Evolutionary conservation across 768 basidiomycete genomes (phyloP).

Genomic region (Rhizopogon roseolus): DNA sequence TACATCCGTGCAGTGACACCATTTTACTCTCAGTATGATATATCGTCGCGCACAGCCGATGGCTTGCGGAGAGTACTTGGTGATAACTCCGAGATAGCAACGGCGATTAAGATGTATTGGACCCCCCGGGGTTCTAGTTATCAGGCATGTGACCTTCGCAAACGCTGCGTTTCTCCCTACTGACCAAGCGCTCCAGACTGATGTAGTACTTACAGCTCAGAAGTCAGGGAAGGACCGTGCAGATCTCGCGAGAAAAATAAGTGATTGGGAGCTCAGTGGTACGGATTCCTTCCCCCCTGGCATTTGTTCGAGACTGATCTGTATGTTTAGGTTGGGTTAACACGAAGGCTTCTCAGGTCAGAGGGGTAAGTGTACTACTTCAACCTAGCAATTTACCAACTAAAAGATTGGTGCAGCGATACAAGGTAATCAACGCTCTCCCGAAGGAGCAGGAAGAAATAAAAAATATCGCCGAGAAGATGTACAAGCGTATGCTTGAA

Average conservation of each 20-base stretch:
- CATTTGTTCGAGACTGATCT: neutral
- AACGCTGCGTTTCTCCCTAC: neutral
- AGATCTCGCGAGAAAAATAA: constrained; percentile 31
- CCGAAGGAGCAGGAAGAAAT: constrained; percentile 29
- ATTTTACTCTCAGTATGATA: constrained; percentile 37
- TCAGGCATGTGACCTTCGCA: constrained; percentile 10
- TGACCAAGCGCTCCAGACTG: constrained; percentile 21
- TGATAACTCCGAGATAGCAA: constrained; percentile 28
- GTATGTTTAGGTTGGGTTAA: constrained; percentile 21
- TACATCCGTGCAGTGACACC: constrained; percentile 43
- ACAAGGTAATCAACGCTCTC: constrained; percentile 29
- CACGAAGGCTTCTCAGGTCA: constrained; percentile 34
- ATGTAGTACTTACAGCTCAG: constrained; percentile 27
- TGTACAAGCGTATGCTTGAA: constrained; percentile 33
- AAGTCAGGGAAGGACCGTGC: constrained; percentile 23
- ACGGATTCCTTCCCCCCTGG: neutral
- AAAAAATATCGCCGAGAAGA: constrained; percentile 23
- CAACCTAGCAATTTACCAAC: neutral
- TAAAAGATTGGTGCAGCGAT: constrained; percentile 24
- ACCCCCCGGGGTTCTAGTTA: constrained; percentile 14
- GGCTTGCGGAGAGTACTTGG: constrained; percentile 25
- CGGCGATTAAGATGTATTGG: constrained; percentile 29
- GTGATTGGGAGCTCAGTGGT: constrained; percentile 36
- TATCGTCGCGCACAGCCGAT: constrained; percentile 20
- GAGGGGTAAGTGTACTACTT: constrained; percentile 21